Evolutionary conservation across 208 protist species (phyloP).

Genomic region (Porcisia hertigi): DNA sequence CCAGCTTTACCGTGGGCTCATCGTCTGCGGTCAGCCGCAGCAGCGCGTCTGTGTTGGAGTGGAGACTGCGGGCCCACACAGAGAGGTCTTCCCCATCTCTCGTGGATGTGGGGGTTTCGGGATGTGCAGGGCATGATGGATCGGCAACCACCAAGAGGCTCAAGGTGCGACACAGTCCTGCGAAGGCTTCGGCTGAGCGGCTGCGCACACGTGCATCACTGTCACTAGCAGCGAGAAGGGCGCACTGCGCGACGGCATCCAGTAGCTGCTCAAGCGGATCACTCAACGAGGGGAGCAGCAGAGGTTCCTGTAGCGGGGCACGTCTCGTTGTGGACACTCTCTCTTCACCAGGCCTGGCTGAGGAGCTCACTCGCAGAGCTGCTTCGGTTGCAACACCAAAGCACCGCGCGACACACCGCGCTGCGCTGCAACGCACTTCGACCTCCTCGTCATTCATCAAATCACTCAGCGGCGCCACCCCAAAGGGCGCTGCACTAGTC

Average conservation of each 20-base stretch:
- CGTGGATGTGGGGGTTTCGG: neutral
- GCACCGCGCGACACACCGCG: slow-evolving; percentile 34
- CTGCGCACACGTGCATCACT: slow-evolving; percentile 53
- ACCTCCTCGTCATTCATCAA: slow-evolving; percentile 57
- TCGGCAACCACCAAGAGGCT: slow-evolving; percentile 43
- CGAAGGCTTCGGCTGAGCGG: slow-evolving; percentile 49
- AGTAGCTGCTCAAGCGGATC: slow-evolving; percentile 28
- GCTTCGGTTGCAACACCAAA: slow-evolving; percentile 40
- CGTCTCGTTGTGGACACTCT: neutral
- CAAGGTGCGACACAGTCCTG: slow-evolving; percentile 52
- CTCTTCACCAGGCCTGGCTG: neutral
- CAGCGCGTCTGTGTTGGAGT: slow-evolving; percentile 47
- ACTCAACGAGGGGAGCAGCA: slow-evolving; percentile 7
- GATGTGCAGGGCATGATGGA: slow-evolving; percentile 7
- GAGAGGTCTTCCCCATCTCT: neutral
- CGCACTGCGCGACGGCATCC: slow-evolving; percentile 41
- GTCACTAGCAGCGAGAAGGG: slow-evolving; percentile 41
- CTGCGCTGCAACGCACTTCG: slow-evolving; percentile 59
- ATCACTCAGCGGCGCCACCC: slow-evolving; percentile 27
- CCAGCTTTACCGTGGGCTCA: slow-evolving; percentile 64
- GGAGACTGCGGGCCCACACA: slow-evolving; percentile 43
- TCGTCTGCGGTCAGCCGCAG: slow-evolving; percentile 57
- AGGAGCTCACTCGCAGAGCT: slow-evolving; percentile 31
- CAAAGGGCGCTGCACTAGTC: slow-evolving; percentile 19
- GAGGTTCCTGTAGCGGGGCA: neutral